Evolutionary conservation across 106 monocot genomes (phyloP), one percentile per base, ranked within the genome.

Genomic region (Dendrobium chrysotoxum): DNA sequence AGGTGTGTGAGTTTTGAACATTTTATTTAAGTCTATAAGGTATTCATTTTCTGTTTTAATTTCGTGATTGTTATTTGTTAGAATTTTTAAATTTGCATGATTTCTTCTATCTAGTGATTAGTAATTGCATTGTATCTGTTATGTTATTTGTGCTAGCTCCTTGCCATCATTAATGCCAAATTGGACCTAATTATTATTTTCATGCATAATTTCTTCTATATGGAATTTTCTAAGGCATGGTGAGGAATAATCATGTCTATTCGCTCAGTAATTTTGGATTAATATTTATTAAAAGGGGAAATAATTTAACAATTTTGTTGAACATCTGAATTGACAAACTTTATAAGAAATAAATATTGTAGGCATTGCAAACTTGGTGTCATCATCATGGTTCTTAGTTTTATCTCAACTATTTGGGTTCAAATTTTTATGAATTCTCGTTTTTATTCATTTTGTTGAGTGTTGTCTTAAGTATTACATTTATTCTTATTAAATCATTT

Each of bases 1-100:
- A 88, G 94, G 96, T 94, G 0, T 80, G 81, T 86, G 28, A 47
- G 35, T 70, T 70, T 70, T 15, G 16, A 70, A 70, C 70, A 70
- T 70, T 70, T 70, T 31, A 31, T 13, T 31, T 70, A 25, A 15
- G 2, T 35, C 5, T 65, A 2, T 31, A 17, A 70, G 4, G 31
- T 70, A 15, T 13, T 70, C 70, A 31, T 74, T 74, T 41, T 58
- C 50, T 53, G 30, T 18, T 39, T 54, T 54, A 70, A 35, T 70
- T n/a, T 4, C 13, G 8, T 70, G 61, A 70, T 70, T 35, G 15
- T 35, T 30, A 31, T 15, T 70, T 70, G 35, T 70, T 10, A 70
- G 70, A 31, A 31, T 15, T 35, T 35, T 70, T 38, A 35, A 31
- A 31, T 15, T 70, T 70, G 31, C 6, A 35, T 12, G 12, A 35